A percentile compares a stretch with the other conserved stretches of the same genome.
Conservation (phyloP, 768 basidiomycete species). For the Tricholoma furcatifolium region DNA sequence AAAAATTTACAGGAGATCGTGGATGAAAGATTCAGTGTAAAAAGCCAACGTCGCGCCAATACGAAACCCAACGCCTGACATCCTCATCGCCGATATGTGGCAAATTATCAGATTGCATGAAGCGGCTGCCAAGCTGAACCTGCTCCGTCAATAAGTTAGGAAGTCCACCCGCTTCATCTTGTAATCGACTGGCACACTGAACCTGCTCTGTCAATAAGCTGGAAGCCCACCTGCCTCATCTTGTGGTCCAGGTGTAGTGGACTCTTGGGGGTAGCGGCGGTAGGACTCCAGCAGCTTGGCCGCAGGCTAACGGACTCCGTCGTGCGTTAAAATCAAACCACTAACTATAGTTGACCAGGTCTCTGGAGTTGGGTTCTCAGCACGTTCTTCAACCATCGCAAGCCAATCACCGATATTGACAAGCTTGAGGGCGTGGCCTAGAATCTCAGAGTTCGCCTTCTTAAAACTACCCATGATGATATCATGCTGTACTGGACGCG, state of each 20-base stretch:
- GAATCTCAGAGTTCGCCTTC: not conserved
- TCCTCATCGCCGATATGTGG: too few species aligned
- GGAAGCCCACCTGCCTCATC: constrained; percentile 8
- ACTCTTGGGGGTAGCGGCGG: constrained; percentile 20
- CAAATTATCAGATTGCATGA: too few species aligned
- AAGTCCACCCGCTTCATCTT: too few species aligned
- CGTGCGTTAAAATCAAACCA: not conserved
- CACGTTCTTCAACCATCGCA: constrained; percentile 9
- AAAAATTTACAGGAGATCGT: too few species aligned
- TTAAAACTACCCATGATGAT: constrained; percentile 3
- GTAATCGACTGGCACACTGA: not conserved
- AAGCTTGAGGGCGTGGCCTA: constrained; percentile 2
- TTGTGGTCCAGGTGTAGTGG: not conserved
- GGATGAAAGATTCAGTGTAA: too few species aligned
- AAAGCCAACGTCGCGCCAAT: too few species aligned
- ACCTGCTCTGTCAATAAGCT: constrained; percentile 2
- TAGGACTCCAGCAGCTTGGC: constrained; percentile 34
- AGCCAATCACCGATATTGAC: constrained; percentile 19
- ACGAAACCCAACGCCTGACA: too few species aligned
- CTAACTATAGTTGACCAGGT: constrained; percentile 6
- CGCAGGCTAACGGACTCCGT: constrained; percentile 23
- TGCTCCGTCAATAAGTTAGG: too few species aligned
- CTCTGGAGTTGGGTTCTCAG: not conserved
- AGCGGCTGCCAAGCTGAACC: too few species aligned
- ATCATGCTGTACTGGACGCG: constrained; percentile 27